Base-by-base conservation (phyloP, 352 stramenopile genomes). In the Pythium monospermum region DNA sequence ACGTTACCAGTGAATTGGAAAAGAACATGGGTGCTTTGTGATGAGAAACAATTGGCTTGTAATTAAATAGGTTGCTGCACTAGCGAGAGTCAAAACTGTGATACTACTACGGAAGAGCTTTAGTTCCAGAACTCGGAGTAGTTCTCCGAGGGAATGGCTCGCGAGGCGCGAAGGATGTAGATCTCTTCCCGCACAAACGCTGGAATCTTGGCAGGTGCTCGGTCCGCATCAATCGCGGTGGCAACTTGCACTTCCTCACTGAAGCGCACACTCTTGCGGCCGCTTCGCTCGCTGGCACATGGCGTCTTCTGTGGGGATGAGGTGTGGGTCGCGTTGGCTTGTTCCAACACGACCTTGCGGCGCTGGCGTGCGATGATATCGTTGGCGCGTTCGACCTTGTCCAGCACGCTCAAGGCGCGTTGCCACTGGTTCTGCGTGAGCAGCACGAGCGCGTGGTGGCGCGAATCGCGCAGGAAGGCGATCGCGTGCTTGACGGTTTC, bases 331-430 rank as follows among this genome's bases (percentile, higher is more conserved):
- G 66, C 68, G 58, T 91, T 91, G 43, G 66, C 69, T 35, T 85
- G 68, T 35, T 82, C 53, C 7, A 82, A 64, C 52, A 91, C 73
- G 47, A 73, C 71, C 33, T 66, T 52, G 56, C 79, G 79, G 45
- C 75, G 79, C 54, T 87, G 76, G 44, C 73, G 74, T 16, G 75
- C 71, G 53, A 91, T 79, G 49, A 87, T 87, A 45, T 88, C 76
- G 59, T 84, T 88, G 32, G 79, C 79, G 21, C 76, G 76, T 57
- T 91, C 79, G 41, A 91, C 83, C 66, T 91, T 91, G 57, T 91
- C 79, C 13, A 91, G 67, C 46, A 91, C 76, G 33, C 58, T 64
- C 25, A 91, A 54, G 13, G 79, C 79, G 41, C 79, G 79, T 41
- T 87, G 72, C 71, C 76, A 91, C 48, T 91, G 62, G 62, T 87